A percentile compares a stretch with the other conserved stretches of the same genome.
These are phyloP conservation scores for Inga leiocalycina DNA, from an alignment of 306 rosid species.

Conservation along the genomic window DNA sequence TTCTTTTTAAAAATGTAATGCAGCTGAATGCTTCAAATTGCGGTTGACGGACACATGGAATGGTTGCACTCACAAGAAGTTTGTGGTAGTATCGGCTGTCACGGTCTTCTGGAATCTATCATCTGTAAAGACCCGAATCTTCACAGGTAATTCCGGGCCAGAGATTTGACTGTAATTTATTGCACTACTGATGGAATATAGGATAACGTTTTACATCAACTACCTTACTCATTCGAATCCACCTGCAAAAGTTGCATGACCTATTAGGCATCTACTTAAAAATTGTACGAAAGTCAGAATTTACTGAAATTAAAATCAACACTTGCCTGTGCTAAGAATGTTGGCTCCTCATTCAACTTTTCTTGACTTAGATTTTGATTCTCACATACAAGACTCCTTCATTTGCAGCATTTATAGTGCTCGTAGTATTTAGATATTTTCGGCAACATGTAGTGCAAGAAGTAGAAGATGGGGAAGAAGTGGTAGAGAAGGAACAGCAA, in stretches of 20 bases:
- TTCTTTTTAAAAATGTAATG: not conserved
- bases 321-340: not conserved
- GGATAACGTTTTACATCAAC: too few species aligned
- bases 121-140: slow-evolving; percentile 63
- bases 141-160: slow-evolving; percentile 55
- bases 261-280: not conserved
- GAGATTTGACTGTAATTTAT: not conserved
- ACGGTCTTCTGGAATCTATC: slow-evolving; percentile 85
- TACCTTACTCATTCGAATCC: not conserved
- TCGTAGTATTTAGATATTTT: slow-evolving; percentile 64
- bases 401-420: slow-evolving; percentile 70
- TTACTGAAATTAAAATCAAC: slow-evolving; percentile 7
- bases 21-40: slow-evolving; percentile 59
- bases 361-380: slow-evolving; percentile 20
- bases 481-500: slow-evolving; percentile 37
- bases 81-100: slow-evolving; percentile 52
- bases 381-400: slow-evolving; percentile 8
- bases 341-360: not conserved
- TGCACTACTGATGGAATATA: not conserved
- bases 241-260: not conserved
- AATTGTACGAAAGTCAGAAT: not conserved
- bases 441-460: slow-evolving; percentile 54
- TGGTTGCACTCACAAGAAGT: slow-evolving; percentile 82
- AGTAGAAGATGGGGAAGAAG: slow-evolving; percentile 47
- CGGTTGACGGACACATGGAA: slow-evolving; percentile 68